Evolutionary conservation across 352 stramenopile genomes (phyloP).

Genomic region (Phytophthora ramorum): DNA sequence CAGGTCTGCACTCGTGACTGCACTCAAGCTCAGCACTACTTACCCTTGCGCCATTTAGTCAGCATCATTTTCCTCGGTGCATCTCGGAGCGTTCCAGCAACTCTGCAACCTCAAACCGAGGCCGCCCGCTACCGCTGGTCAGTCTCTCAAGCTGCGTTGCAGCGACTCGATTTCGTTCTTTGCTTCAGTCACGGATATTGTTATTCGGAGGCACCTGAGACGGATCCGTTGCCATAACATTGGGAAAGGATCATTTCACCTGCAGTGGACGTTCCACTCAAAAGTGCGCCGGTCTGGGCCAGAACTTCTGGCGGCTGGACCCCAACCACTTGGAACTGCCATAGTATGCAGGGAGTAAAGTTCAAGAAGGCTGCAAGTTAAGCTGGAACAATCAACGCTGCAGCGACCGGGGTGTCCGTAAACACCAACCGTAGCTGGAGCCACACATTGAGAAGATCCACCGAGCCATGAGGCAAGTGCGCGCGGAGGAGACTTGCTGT

Average conservation of each 20-base stretch:
- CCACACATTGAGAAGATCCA: constrained; percentile 31
- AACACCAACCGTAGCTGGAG: neutral
- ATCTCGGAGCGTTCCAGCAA: constrained; percentile 19
- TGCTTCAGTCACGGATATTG: no score
- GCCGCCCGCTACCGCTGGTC: no score
- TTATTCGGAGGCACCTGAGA: no score
- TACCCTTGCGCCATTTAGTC: constrained; percentile 35
- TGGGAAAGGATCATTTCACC: no score
- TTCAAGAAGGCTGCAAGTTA: neutral
- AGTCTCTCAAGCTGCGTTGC: no score
- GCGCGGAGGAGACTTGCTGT: neutral
- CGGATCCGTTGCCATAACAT: no score
- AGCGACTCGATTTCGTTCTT: no score
- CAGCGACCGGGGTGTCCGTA: constrained; percentile 1
- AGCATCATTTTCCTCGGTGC: constrained; percentile 40
- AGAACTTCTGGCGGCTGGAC: no score
- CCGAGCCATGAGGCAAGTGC: constrained; percentile 4
- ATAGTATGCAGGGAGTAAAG: neutral
- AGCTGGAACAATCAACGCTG: no score
- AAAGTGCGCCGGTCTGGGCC: no score
- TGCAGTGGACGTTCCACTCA: neutral
- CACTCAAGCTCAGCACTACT: constrained; percentile 17
- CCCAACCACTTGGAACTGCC: no score
- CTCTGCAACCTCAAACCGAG: neutral
- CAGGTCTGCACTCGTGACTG: no score